Evolutionary conservation across 2,329 filamentous ascomycete genomes (phyloP).

Genomic region (Claviceps purpurea): DNA sequence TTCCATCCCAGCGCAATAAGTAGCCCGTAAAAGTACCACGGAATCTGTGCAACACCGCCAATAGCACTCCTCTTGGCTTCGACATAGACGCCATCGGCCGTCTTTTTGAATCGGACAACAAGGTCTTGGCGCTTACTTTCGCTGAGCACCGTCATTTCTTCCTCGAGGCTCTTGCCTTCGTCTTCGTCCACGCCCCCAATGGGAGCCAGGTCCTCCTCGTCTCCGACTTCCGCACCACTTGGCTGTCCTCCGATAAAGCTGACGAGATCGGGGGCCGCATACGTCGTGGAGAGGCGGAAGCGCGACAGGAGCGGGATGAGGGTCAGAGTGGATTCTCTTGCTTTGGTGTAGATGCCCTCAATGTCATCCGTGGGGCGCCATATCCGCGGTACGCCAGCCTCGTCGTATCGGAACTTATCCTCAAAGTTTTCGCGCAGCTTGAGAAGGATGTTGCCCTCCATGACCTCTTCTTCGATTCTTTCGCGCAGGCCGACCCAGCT

Average conservation of each 20-base stretch:
- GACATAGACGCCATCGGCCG: slow-evolving; percentile 92
- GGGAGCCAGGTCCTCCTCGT: slow-evolving; percentile 78
- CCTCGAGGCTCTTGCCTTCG: slow-evolving; percentile 84
- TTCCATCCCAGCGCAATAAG: slow-evolving; percentile 95
- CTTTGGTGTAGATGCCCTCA: slow-evolving; percentile 84
- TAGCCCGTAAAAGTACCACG: slow-evolving; percentile 85
- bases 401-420: slow-evolving; percentile 97
- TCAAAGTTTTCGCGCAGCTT: slow-evolving; percentile 98
- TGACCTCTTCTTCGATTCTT: slow-evolving; percentile 92
- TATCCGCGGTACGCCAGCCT: slow-evolving; percentile 84
- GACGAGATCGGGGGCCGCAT: slow-evolving; percentile 66
- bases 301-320: slow-evolving; percentile 79
- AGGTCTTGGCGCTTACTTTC: slow-evolving; percentile 86
- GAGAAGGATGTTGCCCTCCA: slow-evolving; percentile 89
- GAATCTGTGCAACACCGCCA: slow-evolving; percentile 85
- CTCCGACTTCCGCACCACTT: slow-evolving; percentile 57
- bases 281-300: slow-evolving; percentile 67
- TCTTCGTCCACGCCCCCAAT: slow-evolving; percentile 94
- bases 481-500: slow-evolving; percentile 84
- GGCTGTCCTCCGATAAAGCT: slow-evolving; percentile 74
- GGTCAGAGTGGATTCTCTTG: slow-evolving; percentile 80
- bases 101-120: slow-evolving; percentile 93
- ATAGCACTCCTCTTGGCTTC: slow-evolving; percentile 96
- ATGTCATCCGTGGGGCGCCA: slow-evolving; percentile 97
- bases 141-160: slow-evolving; percentile 90